phyloP scores from a whole-genome alignment of 257 asterid species.

The Prunella vulgaris region DNA sequence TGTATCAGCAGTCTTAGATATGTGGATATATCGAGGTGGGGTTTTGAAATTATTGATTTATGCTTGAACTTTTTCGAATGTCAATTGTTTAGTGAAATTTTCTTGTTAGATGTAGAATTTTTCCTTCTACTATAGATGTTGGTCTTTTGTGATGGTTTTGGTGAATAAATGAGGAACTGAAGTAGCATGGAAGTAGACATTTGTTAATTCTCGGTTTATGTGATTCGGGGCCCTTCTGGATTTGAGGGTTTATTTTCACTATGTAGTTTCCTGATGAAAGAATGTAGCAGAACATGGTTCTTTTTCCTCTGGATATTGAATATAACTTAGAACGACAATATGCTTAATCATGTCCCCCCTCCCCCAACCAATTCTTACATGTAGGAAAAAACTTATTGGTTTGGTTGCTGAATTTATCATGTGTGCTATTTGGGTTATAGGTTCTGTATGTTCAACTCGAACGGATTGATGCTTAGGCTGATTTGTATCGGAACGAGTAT shows the following conservation, averaged over 20 bases:
- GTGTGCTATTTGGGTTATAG: background rate
- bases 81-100: background rate
- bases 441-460: background rate
- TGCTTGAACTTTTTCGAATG: background rate
- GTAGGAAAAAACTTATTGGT: background rate
- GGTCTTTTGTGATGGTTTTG: background rate
- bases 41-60: background rate
- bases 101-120: background rate
- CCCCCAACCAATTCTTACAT: background rate
- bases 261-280: conserved; percentile 2
- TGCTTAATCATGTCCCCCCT: background rate
- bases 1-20: background rate
- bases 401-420: conserved; percentile 4
- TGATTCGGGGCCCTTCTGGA: background rate
- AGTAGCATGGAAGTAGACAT: background rate
- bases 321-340: background rate
- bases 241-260: conserved; percentile 5
- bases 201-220: background rate
- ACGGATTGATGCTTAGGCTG: background rate
- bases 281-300: conserved; percentile 3
- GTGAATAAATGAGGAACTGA: background rate
- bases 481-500: background rate
- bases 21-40: too few relatives aligned
- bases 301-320: too few relatives aligned
- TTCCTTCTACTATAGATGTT: background rate